Evolutionary conservation across 2,329 filamentous ascomycete genomes (phyloP), one percentile per base, ranked within the genome.

Genomic region (Phaeoacremonium minimum): DNA sequence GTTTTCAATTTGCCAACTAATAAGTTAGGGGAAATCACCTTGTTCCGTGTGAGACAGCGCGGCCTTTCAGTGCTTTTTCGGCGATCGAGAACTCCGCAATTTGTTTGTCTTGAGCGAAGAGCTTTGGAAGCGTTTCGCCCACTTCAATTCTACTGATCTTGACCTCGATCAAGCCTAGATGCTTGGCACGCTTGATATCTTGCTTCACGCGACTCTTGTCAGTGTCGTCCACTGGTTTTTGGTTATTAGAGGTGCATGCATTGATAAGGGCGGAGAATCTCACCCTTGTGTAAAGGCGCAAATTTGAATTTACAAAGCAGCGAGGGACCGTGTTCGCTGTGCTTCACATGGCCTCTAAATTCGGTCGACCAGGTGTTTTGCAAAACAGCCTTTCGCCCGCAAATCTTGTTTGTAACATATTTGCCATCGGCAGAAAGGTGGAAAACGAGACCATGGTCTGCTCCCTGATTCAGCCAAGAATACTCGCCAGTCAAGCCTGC

Each of bases 61-160:
- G 51, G 7, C 57, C 58, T 20, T 63, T 61, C 4, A 63, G 43
- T 0, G 58, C 50, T 36, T 60, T 53, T 30, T 62, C 58, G 1
- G 57, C 43, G 3, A 62, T 6, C 44, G 4, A 32, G 22, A 26
- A 26, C n/a, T n/a, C n/a, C n/a, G n/a, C n/a, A n/a, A n/a, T n/a
- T n/a, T n/a, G n/a, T n/a, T 26, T 26, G 22, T 26, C 22, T 9
- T 26, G 22, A 9, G n/a, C 9, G 13, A 28, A 12, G 2, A 14
- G 11, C 29, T 30, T 7, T 9, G 3, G 7, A 18, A 2, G 22
- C 15, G 11, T 13, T 4, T 5, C 5, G 6, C 15, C 3, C 9
- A 4, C 5, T 17, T 14, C 22, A 6, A 17, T n/a, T 4, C 37
- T 33, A 7, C 2, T 3, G 17, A 36, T 17, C 4, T 1, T 13